phyloP scores from a whole-genome alignment of 768 basidiomycete genomes.

The Tubosaeta sp. region DNA sequence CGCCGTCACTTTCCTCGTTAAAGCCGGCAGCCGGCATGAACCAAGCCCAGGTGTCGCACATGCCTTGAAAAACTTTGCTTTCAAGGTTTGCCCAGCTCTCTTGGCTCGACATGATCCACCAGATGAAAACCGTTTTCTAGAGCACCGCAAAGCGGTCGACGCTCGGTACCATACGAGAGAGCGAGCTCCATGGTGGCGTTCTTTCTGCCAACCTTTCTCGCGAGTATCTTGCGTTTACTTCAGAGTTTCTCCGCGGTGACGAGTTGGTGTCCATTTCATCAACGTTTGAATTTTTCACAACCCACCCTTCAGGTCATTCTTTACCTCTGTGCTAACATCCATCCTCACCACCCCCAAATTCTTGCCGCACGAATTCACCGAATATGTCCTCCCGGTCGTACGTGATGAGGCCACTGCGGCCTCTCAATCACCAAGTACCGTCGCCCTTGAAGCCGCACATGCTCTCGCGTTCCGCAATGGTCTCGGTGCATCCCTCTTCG shows the following conservation, averaged over 20 bases:
- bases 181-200: slow-evolving; percentile 90
- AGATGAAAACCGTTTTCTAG: slow-evolving; percentile 36
- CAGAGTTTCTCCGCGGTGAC: slow-evolving; percentile 92
- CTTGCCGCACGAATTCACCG: slow-evolving; percentile 72
- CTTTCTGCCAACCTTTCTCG: slow-evolving; percentile 79
- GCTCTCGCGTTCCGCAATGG: slow-evolving; percentile 89
- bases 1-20: slow-evolving; percentile 85
- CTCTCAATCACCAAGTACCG: slow-evolving; percentile 52
- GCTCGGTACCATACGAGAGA: slow-evolving; percentile 85
- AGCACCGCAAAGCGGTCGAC: slow-evolving; percentile 83
- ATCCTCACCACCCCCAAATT: slow-evolving; percentile 80
- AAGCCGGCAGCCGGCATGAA: slow-evolving; percentile 90
- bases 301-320: slow-evolving; percentile 59
- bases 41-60: slow-evolving; percentile 86
- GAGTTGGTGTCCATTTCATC: slow-evolving; percentile 61
- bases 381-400: slow-evolving; percentile 69
- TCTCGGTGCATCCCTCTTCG: slow-evolving; percentile 87
- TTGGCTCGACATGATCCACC: neutral
- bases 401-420: slow-evolving; percentile 66
- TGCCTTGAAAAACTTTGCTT: slow-evolving; percentile 96
- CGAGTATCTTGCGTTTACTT: slow-evolving; percentile 90
- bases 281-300: neutral
- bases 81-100: slow-evolving; percentile 68
- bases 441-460: slow-evolving; percentile 86
- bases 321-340: slow-evolving; percentile 84